phyloP scores from a whole-genome alignment of 345 rosid genomes.

The Brassica nigra region DNA sequence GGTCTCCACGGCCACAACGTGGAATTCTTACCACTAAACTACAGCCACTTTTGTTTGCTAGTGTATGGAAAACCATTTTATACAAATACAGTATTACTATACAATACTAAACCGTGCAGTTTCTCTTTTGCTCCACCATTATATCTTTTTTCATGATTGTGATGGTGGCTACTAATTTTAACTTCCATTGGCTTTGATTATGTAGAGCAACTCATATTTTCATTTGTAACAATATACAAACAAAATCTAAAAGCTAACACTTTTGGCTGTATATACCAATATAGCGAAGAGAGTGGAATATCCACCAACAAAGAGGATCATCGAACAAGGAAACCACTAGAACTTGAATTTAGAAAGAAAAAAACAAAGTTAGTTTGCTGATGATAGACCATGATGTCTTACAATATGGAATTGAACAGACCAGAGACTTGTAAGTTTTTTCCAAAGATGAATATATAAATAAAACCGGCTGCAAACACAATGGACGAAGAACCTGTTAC shows the following conservation, averaged over 20 bases:
- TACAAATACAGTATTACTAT: background rate
- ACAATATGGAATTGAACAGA: slow-evolving; percentile 43
- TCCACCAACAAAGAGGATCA: background rate
- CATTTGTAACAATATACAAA: background rate
- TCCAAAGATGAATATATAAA: slow-evolving; percentile 24
- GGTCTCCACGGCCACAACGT: slow-evolving; percentile 94
- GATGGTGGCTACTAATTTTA: background rate
- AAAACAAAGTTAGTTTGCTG: slow-evolving; percentile 38
- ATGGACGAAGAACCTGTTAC: slow-evolving; percentile 35
- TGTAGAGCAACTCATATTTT: background rate
- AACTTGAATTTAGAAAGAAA: slow-evolving; percentile 16
- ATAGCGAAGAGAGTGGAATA: background rate
- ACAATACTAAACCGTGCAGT: too few species aligned
- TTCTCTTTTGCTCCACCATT: too few species aligned
- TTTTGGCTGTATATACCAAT: background rate
- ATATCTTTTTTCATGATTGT: background rate
- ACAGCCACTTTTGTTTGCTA: slow-evolving; percentile 49
- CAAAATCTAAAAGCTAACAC: background rate
- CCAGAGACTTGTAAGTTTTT: slow-evolving; percentile 33
- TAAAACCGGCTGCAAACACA: slow-evolving; percentile 26
- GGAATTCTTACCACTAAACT: slow-evolving; percentile 82
- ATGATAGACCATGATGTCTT: slow-evolving; percentile 40
- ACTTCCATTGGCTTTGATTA: background rate
- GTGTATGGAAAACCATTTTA: background rate
- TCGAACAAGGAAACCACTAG: slow-evolving; percentile 25